phyloP scores from a whole-genome alignment of 345 rosid species.

The Lepidium aucheri region DNA sequence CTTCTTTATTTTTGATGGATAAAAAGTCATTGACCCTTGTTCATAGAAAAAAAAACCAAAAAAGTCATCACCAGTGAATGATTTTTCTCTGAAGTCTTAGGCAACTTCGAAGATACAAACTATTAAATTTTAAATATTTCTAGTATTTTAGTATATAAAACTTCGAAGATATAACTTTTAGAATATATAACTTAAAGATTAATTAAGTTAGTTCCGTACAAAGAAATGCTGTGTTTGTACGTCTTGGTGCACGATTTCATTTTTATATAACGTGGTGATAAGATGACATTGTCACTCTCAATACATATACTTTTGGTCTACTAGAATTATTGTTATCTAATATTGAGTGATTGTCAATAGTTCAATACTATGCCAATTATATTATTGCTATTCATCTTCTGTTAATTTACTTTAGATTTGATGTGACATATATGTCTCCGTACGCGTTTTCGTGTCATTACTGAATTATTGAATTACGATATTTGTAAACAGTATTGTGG shows the following conservation, averaged over 20 bases:
- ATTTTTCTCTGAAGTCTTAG: neutral
- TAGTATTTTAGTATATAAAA: too few species aligned
- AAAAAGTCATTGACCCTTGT: too few species aligned
- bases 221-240: neutral
- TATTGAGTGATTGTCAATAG: neutral
- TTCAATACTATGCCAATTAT: neutral
- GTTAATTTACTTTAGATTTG: neutral
- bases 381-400: neutral
- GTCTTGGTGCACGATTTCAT: neutral
- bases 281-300: slow-evolving; percentile 1
- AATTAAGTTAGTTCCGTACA: slow-evolving; percentile 11
- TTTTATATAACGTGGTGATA: slow-evolving; percentile 1
- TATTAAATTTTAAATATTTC: neutral
- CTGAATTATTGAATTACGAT: neutral
- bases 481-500: neutral
- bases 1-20: too few species aligned
- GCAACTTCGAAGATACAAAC: neutral
- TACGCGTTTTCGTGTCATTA: slow-evolving; percentile 24
- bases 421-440: slow-evolving; percentile 25
- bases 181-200: neutral
- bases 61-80: neutral
- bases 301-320: neutral
- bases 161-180: neutral
- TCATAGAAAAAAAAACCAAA: too few species aligned
- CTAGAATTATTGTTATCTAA: neutral